A percentile compares a stretch with the other conserved stretches of the same genome.
Conservation (phyloP, 345 rosid genomes). For the Toxicodendron radicans region DNA sequence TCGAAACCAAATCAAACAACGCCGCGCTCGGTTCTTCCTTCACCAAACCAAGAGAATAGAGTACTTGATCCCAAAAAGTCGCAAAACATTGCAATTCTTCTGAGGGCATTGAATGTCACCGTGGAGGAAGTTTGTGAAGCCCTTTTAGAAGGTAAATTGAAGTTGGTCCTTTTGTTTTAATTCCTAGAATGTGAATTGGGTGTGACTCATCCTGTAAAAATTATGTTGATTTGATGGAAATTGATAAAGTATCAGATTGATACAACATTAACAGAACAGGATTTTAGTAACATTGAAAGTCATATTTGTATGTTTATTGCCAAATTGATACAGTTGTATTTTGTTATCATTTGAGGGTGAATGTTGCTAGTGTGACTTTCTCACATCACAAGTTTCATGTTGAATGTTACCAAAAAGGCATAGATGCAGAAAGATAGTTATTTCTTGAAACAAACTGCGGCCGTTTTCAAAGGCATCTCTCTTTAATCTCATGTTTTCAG, state of each 20-base stretch:
- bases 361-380: background rate
- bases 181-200: background rate
- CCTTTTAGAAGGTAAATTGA: slow-evolving; percentile 75
- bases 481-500: background rate
- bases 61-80: slow-evolving; percentile 95
- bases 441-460: background rate
- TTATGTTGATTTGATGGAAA: background rate
- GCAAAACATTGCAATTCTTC: slow-evolving; percentile 90
- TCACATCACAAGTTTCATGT: background rate
- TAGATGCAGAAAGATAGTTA: background rate
- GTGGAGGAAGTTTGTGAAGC: slow-evolving; percentile 97
- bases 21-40: slow-evolving; percentile 55
- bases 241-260: too few species aligned
- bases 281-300: too few species aligned
- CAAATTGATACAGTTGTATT: background rate
- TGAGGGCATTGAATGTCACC: slow-evolving; percentile 89
- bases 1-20: slow-evolving; percentile 55
- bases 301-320: too few species aligned
- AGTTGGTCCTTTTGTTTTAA: slow-evolving; percentile 2
- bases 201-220: background rate
- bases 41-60: slow-evolving; percentile 67
- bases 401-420: background rate
- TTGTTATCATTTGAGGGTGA: background rate
- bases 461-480: background rate
- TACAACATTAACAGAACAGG: too few species aligned